Base-by-base conservation (phyloP, 441 rosid species). In the Arabidopsis hybrid region DNA sequence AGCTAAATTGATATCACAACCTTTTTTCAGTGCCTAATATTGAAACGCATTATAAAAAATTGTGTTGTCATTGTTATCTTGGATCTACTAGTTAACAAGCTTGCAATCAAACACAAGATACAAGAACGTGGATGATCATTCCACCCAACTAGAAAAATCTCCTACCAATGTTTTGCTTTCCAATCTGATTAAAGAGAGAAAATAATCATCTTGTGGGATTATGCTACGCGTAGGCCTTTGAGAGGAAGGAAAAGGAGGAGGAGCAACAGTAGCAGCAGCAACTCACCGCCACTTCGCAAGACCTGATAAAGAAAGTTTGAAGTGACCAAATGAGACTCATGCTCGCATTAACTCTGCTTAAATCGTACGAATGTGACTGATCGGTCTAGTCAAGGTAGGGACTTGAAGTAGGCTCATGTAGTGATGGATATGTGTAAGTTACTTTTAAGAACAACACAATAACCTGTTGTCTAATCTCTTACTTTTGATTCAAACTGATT, bases 251-350 rank as follows among this genome's bases (percentile, higher is more conserved):
- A 26, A 26, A 69, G 65, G 16, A 69, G 75, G 11, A 69, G 79
- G 39, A 60, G 75, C 62, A 65, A 72, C 68, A 60, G 80, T 29
- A 76, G 75, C 60, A 60, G 79, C 55, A 64, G 71, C 67, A 59
- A 65, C 42, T 59, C 72, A 34, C 76, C 59, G 16, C 73, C 80
- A 12, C 76, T 58, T 71, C 73, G 69, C 73, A 77, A 71, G 67
- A 57, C 71, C 50, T 45, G 14, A 65, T 47, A 61, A 60, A 38
- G 43, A 67, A 66, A 49, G 35, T 39, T 11, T 49, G 38, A 26
- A 39, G 61, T 57, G 60, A 47, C 59, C 21, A 60, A 34, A 52
- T 2, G 47, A 67, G 66, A 65, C 60, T 74, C 56, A 49, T 31
- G 61, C 18, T 66, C 53, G 39, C 55, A 59, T 58, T 40, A 18